Evolutionary conservation across 2,329 filamentous ascomycete genomes (phyloP), one percentile per base, ranked within the genome.

Genomic region (Cladobotryum protrusum): DNA sequence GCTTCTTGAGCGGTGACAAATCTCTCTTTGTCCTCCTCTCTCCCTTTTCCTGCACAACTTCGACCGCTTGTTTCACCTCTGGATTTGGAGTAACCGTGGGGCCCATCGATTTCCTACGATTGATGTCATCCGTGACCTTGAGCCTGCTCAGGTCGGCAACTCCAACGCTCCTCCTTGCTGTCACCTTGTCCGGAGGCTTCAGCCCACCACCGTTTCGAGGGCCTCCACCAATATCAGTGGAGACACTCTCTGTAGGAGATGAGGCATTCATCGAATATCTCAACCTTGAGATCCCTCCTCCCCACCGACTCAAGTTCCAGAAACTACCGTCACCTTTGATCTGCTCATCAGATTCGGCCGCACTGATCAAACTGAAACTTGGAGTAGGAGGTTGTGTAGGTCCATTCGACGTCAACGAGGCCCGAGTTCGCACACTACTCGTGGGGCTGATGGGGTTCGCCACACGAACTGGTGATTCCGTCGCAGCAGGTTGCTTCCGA

Each of bases 291-390:
- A 74, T 65, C 3, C 59, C 57, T 5, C 69, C 68, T 45, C 70
- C 72, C 79, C 78, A 82, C 18, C 75, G 70, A 34, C 72, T 73
- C 17, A 80, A 60, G 52, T 78, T 82, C 80, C 79, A 83, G 59
- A 83, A 83, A 9, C 73, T 19, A 56, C 67, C 62, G 7, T 71
- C 67, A 2, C 68, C 70, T 3, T 71, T 72, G 4, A 74, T 71
- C 14, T 67, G 65, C 9, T 70, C 61, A 14, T 72, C 63, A 1
- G 62, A 54, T 14, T 66, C 65, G 6, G 61, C 58, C 5, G 61
- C 60, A 34, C 61, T 67, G 6, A 67, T 66, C 20, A 81, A 69
- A 5, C 71, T 77, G 59, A 83, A 82, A 52, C 78, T 78, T 2
- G 79, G 79, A 1, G 76, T 76, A 1, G 78, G 79, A 0, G 75